Conservation (phyloP, 139 green algal genomes). For the Closterium sp. region DNA sequence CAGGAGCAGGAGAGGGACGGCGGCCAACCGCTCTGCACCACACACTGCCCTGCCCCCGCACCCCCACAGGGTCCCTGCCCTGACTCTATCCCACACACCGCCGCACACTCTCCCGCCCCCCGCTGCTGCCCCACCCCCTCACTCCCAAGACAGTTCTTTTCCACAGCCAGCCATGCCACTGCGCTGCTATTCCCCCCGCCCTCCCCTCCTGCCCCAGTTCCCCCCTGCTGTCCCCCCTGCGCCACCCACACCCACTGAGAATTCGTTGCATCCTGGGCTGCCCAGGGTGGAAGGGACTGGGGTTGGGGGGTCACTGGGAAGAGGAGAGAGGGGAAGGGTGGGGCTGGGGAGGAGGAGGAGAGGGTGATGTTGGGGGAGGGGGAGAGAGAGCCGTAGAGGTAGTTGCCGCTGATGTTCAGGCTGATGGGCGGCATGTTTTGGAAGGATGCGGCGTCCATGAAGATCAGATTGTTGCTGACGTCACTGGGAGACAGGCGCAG, state of each 20-base stretch:
- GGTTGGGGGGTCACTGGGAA: not conserved
- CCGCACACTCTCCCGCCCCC: not conserved
- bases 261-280: not conserved
- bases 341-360: not conserved
- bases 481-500: not conserved
- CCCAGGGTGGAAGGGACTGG: not conserved
- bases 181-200: not conserved
- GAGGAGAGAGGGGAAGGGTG: not conserved
- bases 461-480: not conserved
- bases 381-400: not conserved
- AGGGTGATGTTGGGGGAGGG: not conserved
- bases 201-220: not conserved
- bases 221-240: not conserved
- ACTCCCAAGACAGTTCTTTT: not conserved
- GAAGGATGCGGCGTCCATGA: not conserved
- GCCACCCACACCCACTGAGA: not conserved
- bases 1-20: not conserved
- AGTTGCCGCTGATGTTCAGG: not conserved
- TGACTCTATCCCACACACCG: not conserved
- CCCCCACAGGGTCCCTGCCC: not conserved
- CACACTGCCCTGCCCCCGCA: not conserved
- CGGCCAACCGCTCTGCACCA: not conserved
- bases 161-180: not conserved
- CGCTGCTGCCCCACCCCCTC: not conserved
- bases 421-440: not conserved